A percentile compares a stretch with the other conserved stretches of the same genome.
These are phyloP conservation scores for Pythium apleroticum DNA, from an alignment of 352 stramenopile species.

Conservation along the genomic window DNA sequence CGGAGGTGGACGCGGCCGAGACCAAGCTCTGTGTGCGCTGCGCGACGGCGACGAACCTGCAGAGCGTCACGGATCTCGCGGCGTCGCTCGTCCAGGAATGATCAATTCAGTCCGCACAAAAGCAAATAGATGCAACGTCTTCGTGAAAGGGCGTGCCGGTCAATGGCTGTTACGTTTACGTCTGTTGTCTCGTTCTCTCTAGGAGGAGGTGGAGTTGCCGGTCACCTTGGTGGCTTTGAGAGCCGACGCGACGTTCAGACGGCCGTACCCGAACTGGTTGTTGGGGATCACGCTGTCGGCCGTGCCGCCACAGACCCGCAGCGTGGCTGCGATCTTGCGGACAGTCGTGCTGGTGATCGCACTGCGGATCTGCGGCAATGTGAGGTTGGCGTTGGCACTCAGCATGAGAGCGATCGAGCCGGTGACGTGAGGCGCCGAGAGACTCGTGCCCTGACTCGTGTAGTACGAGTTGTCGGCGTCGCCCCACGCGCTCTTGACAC, in stretches of 20 bases:
- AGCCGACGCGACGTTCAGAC: constrained; percentile 20
- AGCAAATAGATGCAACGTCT: neutral
- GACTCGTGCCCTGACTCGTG: constrained; percentile 32
- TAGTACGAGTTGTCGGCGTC: constrained; percentile 27
- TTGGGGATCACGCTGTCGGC: constrained; percentile 29
- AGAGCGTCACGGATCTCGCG: constrained; percentile 49
- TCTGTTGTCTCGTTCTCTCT: neutral
- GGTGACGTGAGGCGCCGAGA: constrained; percentile 31
- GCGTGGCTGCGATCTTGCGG: constrained; percentile 19
- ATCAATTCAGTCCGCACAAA: neutral
- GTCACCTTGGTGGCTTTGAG: constrained; percentile 5
- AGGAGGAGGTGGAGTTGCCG: neutral
- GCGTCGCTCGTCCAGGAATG: constrained; percentile 43
- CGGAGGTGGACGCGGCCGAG: constrained; percentile 53
- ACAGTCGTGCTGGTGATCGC: constrained; percentile 12
- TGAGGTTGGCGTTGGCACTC: constrained; percentile 18
- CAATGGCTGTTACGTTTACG: no score
- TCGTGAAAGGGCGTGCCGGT: neutral
- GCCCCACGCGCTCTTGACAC: constrained; percentile 25
- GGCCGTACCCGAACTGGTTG: constrained; percentile 37
- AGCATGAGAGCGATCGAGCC: constrained; percentile 33
- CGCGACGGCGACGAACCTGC: constrained; percentile 43
- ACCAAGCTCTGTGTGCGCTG: constrained; percentile 59
- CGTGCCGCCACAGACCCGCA: constrained; percentile 17
- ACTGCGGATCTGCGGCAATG: constrained; percentile 12